Conservation (phyloP, 1,139 yeast species). For the Taphrina confusa region DNA sequence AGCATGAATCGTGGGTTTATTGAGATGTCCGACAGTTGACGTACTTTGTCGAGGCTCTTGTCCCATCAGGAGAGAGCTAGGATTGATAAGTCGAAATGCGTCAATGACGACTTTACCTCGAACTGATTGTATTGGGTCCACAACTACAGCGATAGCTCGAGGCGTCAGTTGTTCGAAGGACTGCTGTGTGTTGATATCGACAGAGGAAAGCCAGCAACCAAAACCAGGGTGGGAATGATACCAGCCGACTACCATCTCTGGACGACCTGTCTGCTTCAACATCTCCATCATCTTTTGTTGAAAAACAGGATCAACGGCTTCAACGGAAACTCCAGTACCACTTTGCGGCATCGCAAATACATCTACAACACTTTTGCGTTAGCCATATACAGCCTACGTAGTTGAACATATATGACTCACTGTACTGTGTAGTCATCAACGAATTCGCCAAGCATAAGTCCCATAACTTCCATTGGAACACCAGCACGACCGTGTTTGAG, state of each 20-base stretch:
- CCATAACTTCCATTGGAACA: constrained; percentile 99
- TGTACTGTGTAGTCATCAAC: constrained; percentile 95
- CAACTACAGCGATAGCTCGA: constrained; percentile 95
- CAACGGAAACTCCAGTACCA: constrained; percentile 98
- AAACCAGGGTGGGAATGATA: constrained; percentile 99
- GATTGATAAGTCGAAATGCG: constrained; percentile 91
- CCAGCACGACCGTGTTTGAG: constrained; percentile 64
- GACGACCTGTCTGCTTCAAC: constrained; percentile 96
- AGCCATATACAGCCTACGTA: background rate
- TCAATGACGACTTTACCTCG: constrained; percentile 98
- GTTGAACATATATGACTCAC: constrained; percentile 1
- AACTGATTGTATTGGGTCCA: constrained; percentile 97
- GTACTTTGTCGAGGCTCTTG: constrained; percentile 98
- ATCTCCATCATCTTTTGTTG: constrained; percentile 99
- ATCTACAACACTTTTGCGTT: constrained; percentile 21
- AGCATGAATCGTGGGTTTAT: constrained; percentile 97
- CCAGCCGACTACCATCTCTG: constrained; percentile 98
- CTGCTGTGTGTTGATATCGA: constrained; percentile 96
- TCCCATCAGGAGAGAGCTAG: constrained; percentile 87
- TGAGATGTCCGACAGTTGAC: constrained; percentile 89
- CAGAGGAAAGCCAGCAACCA: constrained; percentile 98
- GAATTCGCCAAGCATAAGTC: constrained; percentile 96
- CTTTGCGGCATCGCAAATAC: constrained; percentile 47
- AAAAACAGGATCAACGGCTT: constrained; percentile 98
- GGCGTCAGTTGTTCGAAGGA: constrained; percentile 93